Percentiles rank a stretch among this genome's conserved stretches.
phyloP scores from a whole-genome alignment of 805 yeast species.

The Jamesozyma jinghongensis region DNA sequence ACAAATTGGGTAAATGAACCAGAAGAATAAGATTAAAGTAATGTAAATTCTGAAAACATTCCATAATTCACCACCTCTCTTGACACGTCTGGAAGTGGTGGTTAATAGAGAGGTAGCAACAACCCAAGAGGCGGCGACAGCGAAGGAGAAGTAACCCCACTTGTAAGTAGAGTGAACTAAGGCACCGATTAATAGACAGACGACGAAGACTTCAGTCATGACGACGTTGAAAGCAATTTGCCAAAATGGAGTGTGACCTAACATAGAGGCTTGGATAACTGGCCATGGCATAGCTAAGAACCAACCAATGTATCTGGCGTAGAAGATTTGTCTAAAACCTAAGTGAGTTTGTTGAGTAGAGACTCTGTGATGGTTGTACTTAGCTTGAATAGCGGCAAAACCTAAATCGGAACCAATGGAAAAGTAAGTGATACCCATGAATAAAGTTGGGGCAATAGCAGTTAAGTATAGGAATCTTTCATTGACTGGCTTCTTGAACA shows the following conservation, averaged over 20 bases:
- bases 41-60: conserved; percentile 13
- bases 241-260: conserved; percentile 20
- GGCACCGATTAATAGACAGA: conserved; percentile 38
- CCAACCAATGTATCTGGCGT: conserved; percentile 50
- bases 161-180: conserved; percentile 40
- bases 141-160: conserved; percentile 45
- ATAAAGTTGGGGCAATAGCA: conserved; percentile 38
- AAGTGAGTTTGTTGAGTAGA: conserved; percentile 19
- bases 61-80: conserved; percentile 17
- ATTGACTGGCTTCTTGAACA: conserved; percentile 24
- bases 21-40: conserved; percentile 30
- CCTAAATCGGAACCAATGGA: conserved; percentile 55
- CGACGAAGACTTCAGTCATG: conserved; percentile 34
- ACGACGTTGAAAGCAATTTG: conserved; percentile 27
- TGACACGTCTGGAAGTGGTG: conserved; percentile 19
- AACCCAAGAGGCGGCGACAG: conserved; percentile 17
- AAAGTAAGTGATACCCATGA: conserved; percentile 42
- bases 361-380: conserved; percentile 41
- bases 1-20: conserved; percentile 33
- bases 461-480: conserved; percentile 31
- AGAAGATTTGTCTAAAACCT: conserved; percentile 47
- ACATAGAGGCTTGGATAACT: conserved; percentile 24
- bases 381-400: conserved; percentile 40
- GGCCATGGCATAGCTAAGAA: conserved; percentile 45
- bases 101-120: conserved; percentile 18